Conservation (phyloP, 306 rosid genomes). For the Vicia faba region DNA sequence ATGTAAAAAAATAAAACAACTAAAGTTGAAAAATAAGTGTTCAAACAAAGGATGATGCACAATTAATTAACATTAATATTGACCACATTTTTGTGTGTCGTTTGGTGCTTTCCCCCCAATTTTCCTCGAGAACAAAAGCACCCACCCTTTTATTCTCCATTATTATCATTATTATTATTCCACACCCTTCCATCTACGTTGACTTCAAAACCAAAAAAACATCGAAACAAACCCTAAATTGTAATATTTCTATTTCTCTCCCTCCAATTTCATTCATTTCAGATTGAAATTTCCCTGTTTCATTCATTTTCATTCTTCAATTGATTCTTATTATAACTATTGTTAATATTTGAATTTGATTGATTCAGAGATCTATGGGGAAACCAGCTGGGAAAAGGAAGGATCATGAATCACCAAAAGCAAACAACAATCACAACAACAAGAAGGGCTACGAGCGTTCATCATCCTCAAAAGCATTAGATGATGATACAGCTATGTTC, state of each 20-base stretch:
- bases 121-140: background rate
- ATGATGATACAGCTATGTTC: constrained; percentile 85
- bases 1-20: background rate
- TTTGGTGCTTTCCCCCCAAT: background rate
- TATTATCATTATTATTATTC: background rate
- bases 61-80: background rate
- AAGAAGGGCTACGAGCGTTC: constrained; percentile 41
- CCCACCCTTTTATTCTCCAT: constrained; percentile 5
- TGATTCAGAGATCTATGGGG: constrained; percentile 60
- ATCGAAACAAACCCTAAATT: constrained; percentile 2
- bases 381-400: constrained; percentile 78
- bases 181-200: background rate
- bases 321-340: constrained; percentile 3
- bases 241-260: no score
- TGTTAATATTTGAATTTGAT: background rate
- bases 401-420: constrained; percentile 50
- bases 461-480: constrained; percentile 57
- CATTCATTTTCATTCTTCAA: background rate
- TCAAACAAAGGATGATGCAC: background rate
- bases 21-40: background rate
- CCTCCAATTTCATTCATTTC: no score
- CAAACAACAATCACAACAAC: constrained; percentile 28
- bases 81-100: background rate
- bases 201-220: background rate
- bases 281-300: no score